phyloP scores from a whole-genome alignment of 345 rosid genomes.

The Bruguiera gymnorhiza region DNA sequence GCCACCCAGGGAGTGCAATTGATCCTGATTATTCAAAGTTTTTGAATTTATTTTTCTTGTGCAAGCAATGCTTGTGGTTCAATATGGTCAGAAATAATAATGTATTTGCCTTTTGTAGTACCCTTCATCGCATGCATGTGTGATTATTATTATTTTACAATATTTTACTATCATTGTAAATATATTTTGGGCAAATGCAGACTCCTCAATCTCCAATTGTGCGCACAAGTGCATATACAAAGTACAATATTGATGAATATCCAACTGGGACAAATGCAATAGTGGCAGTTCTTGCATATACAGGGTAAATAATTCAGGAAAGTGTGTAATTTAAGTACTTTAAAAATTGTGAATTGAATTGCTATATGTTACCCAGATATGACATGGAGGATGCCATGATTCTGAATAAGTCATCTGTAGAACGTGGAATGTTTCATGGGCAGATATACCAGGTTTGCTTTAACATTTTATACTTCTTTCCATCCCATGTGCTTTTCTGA shows the following conservation, averaged over 20 bases:
- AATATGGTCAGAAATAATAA: background rate
- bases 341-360: background rate
- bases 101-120: background rate
- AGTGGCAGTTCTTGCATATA: conserved; percentile 93
- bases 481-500: too few relatives aligned
- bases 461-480: background rate
- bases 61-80: background rate
- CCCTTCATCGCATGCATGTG: background rate
- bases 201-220: conserved; percentile 97
- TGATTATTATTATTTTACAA: conserved; percentile 7
- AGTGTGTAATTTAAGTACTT: background rate
- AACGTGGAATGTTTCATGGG: conserved; percentile 95
- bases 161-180: conserved; percentile 3
- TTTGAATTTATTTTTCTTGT: conserved; percentile 2
- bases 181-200: conserved; percentile 44
- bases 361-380: conserved; percentile 44
- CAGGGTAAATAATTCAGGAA: conserved; percentile 54
- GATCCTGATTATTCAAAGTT: background rate
- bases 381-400: conserved; percentile 99
- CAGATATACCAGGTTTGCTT: conserved; percentile 85
- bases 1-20: background rate
- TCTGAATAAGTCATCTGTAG: conserved; percentile 88
- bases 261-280: conserved; percentile 97
- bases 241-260: conserved; percentile 71
- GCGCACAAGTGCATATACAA: conserved; percentile 68